These are phyloP conservation scores for Metarhizium anisopliae DNA, from an alignment of 2,329 filamentous ascomycete species.

Conservation along the genomic window DNA sequence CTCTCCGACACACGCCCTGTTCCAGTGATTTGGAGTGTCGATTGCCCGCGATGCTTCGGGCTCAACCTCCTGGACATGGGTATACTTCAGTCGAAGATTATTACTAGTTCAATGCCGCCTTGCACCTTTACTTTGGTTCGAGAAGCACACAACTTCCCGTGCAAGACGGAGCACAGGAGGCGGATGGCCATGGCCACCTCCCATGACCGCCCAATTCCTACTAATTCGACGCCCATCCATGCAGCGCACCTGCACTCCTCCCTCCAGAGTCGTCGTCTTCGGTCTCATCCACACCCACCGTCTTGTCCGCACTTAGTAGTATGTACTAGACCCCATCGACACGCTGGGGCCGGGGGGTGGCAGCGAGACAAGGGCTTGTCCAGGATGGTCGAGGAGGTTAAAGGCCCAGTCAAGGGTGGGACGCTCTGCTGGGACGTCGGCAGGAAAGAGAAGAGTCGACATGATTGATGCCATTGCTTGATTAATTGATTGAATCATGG, in stretches of 20 bases:
- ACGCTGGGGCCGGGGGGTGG: background rate
- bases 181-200: too few relatives aligned
- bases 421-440: background rate
- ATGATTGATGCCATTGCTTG: background rate
- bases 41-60: background rate
- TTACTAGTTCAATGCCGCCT: too few relatives aligned
- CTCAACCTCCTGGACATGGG: too few relatives aligned
- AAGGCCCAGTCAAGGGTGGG: background rate
- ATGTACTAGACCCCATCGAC: background rate
- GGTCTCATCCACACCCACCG: conserved; percentile 1
- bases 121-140: too few relatives aligned
- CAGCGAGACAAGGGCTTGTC: background rate
- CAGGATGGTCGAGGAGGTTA: background rate
- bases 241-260: background rate
- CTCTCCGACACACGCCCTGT: background rate
- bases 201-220: background rate
- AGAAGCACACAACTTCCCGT: too few relatives aligned
- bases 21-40: background rate
- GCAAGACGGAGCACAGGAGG: too few relatives aligned
- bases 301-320: background rate
- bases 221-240: background rate
- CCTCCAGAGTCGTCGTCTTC: background rate
- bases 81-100: too few relatives aligned
- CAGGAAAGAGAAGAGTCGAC: background rate
- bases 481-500: background rate